Evolutionary conservation across 1,284 basidiomycete species (phyloP).

Genomic region (Fistulinella staudtii): DNA sequence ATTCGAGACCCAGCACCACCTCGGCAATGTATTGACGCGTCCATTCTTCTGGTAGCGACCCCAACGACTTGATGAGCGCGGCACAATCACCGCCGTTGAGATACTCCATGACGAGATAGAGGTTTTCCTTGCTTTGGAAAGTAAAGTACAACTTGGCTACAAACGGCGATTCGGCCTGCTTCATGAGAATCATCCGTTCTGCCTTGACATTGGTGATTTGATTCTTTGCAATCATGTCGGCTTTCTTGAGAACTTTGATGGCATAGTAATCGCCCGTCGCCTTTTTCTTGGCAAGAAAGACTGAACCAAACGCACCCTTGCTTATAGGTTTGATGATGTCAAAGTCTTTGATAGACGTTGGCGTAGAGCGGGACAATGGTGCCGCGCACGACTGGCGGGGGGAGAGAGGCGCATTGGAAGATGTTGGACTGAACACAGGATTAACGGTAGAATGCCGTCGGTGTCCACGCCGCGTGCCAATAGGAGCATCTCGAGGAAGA

Average conservation of each 20-base stretch:
- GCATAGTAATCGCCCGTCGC: conserved; percentile 98
- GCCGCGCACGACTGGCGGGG: conserved; percentile 81
- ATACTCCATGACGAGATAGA: conserved; percentile 99
- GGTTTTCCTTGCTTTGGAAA: conserved; percentile 98
- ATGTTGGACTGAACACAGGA: conserved; percentile 55
- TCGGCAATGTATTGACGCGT: conserved; percentile 95
- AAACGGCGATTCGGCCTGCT: conserved; percentile 98
- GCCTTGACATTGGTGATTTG: conserved; percentile 99
- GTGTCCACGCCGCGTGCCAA: conserved; percentile 50
- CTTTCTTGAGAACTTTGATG: conserved; percentile 99
- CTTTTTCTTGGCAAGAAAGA: conserved; percentile 98
- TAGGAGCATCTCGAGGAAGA: conserved; percentile 51
- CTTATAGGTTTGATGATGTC: conserved; percentile 99
- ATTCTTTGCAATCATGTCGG: conserved; percentile 99
- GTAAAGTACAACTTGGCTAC: conserved; percentile 98
- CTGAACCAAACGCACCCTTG: conserved; percentile 98
- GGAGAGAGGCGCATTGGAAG: conserved; percentile 69
- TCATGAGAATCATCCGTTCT: conserved; percentile 99
- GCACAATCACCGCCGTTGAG: conserved; percentile 97
- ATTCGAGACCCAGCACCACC: conserved; percentile 92
- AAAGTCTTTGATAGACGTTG: conserved; percentile 97
- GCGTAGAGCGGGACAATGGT: conserved; percentile 73
- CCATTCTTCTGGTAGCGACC: conserved; percentile 94
- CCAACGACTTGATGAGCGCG: conserved; percentile 93
- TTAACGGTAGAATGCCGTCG: conserved; percentile 73